Conservation (phyloP, 2,329 filamentous ascomycete species). For the Hyphodiscus sp. region DNA sequence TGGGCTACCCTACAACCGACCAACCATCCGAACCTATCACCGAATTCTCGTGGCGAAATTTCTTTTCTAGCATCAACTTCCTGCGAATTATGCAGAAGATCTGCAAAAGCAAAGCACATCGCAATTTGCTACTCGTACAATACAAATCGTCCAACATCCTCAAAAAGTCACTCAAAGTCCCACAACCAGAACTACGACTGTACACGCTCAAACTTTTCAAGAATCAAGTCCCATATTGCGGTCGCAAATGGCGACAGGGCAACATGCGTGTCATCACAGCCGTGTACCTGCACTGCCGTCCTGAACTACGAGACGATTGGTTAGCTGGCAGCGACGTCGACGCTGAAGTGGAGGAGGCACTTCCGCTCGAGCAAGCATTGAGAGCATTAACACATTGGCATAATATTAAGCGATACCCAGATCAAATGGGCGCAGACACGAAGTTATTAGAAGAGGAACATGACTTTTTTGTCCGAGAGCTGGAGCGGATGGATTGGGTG, state of each 20-base stretch:
- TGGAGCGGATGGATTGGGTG: constrained; percentile 59
- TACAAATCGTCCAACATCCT: constrained; percentile 94
- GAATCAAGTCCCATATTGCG: constrained; percentile 95
- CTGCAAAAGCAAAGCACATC: constrained; percentile 90
- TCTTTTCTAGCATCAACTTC: constrained; percentile 93
- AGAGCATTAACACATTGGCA: constrained; percentile 90
- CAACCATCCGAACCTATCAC: constrained; percentile 74
- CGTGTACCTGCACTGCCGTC: constrained; percentile 88
- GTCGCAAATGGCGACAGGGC: constrained; percentile 92
- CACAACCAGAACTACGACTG: constrained; percentile 77
- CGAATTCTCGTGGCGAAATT: constrained; percentile 86
- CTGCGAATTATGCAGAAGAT: constrained; percentile 96
- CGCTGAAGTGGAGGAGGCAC: constrained; percentile 84
- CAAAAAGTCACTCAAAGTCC: constrained; percentile 84
- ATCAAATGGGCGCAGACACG: constrained; percentile 55
- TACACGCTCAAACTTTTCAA: constrained; percentile 99
- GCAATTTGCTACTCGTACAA: constrained; percentile 86
- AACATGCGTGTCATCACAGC: constrained; percentile 99
- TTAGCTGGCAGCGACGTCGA: constrained; percentile 86
- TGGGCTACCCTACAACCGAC: constrained; percentile 71
- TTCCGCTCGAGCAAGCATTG: constrained; percentile 87
- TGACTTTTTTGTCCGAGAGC: constrained; percentile 72
- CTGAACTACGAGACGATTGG: constrained; percentile 93
- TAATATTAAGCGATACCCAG: constrained; percentile 76
- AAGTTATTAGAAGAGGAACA: constrained; percentile 63